A percentile compares a stretch with the other conserved stretches of the same genome.
Evolutionary conservation across 176 grass and related monocot genomes (phyloP).

Genomic region (Tillandsia leiboldiana): DNA sequence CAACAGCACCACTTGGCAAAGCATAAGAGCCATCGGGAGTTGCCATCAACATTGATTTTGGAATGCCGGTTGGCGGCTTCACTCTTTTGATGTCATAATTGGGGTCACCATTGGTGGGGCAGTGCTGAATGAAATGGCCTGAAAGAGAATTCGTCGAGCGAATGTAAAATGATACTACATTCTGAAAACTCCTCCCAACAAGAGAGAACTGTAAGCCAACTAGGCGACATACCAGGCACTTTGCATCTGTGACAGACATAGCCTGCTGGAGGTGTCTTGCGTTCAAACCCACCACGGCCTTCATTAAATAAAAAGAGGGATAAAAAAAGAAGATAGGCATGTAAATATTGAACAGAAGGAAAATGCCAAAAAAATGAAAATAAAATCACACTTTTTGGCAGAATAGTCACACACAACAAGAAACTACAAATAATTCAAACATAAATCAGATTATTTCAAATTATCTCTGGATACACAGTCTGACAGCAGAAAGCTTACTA

Average conservation of each 20-base stretch:
- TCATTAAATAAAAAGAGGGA: slow-evolving; percentile 26
- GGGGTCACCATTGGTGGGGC: slow-evolving; percentile 90
- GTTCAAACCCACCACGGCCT: slow-evolving; percentile 67
- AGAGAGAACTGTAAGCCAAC: slow-evolving; percentile 3
- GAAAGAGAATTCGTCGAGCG: slow-evolving; percentile 17
- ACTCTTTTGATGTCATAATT: slow-evolving; percentile 76
- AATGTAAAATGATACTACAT: slow-evolving; percentile 17
- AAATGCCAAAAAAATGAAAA: neutral
- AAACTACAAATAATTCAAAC: no score
- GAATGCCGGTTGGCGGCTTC: slow-evolving; percentile 97
- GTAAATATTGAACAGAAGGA: neutral
- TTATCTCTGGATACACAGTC: no score
- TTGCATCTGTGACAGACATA: slow-evolving; percentile 99
- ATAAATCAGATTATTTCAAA: no score
- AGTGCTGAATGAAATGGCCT: slow-evolving; percentile 99
- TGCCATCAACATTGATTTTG: slow-evolving; percentile 97
- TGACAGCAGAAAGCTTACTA: no score
- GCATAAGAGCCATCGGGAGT: slow-evolving; percentile 90
- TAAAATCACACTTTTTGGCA: no score
- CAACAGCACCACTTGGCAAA: slow-evolving; percentile 81
- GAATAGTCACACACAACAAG: no score
- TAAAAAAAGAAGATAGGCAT: slow-evolving; percentile 19
- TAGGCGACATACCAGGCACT: slow-evolving; percentile 63
- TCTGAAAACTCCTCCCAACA: neutral
- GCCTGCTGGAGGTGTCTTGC: slow-evolving; percentile 69